phyloP scores from a whole-genome alignment of 2,329 filamentous ascomycete species.

The Cytospora mali region DNA sequence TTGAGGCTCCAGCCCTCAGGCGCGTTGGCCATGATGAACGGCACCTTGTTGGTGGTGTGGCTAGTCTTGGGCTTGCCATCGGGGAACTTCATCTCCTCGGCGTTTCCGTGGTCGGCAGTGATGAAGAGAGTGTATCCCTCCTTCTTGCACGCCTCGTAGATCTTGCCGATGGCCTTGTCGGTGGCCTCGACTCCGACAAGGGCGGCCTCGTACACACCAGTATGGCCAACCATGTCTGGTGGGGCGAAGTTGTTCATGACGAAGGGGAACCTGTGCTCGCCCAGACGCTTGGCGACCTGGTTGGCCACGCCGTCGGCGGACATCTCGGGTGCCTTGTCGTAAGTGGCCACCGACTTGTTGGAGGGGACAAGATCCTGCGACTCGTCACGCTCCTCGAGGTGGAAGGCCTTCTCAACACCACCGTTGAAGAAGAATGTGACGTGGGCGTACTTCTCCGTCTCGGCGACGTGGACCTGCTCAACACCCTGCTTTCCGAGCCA shows the following conservation, averaged over 20 bases:
- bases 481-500: conserved; percentile 88
- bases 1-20: conserved; percentile 86
- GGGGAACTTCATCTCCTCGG: conserved; percentile 97
- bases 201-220: conserved; percentile 93
- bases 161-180: conserved; percentile 89
- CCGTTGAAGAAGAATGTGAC: conserved; percentile 99
- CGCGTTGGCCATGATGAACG: conserved; percentile 97
- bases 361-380: conserved; percentile 77
- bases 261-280: conserved; percentile 86
- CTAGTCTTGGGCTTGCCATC: conserved; percentile 97
- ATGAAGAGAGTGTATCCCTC: conserved; percentile 92
- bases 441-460: conserved; percentile 99
- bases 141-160: conserved; percentile 93
- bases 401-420: conserved; percentile 94
- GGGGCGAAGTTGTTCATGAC: conserved; percentile 99
- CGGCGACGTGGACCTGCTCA: conserved; percentile 93
- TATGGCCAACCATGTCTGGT: conserved; percentile 99
- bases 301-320: conserved; percentile 87
- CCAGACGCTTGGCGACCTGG: conserved; percentile 85
- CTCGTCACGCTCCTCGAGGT: conserved; percentile 88
- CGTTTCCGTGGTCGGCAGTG: conserved; percentile 95
- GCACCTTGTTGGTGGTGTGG: conserved; percentile 97
- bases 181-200: conserved; percentile 83
- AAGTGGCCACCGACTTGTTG: conserved; percentile 87
- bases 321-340: conserved; percentile 95